Percentiles rank a stretch among this genome's conserved stretches.
phyloP scores from a whole-genome alignment of 495 filamentous ascomycete genomes.

The Chaetomium tenue region DNA sequence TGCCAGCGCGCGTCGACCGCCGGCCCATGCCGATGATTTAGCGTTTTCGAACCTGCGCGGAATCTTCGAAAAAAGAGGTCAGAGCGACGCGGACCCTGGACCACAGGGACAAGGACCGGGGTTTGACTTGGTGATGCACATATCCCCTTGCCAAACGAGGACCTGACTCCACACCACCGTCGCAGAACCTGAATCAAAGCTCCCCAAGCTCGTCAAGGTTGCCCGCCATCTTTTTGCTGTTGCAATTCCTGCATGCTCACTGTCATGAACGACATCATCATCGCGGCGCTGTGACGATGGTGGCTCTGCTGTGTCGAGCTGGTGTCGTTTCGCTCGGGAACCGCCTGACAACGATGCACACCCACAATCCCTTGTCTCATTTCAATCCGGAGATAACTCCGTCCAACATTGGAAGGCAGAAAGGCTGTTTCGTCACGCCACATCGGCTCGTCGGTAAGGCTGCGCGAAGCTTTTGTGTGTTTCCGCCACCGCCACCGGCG shows the following conservation, averaged over 20 bases:
- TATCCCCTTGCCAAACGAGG: constrained; percentile 16
- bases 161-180: constrained; percentile 4
- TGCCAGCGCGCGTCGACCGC: not conserved
- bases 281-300: not conserved
- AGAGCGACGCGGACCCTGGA: constrained; percentile 28
- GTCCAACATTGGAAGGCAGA: not conserved
- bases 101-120: constrained; percentile 24
- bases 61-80: constrained; percentile 39
- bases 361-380: not conserved
- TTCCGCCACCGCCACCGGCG: not conserved
- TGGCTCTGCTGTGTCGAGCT: not conserved
- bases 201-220: not conserved
- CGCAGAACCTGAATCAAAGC: not conserved
- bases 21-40: constrained; percentile 24
- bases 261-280: not conserved
- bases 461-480: not conserved
- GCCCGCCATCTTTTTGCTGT: not conserved
- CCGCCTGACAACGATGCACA: not conserved
- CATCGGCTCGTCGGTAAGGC: not conserved
- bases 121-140: constrained; percentile 19
- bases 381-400: not conserved
- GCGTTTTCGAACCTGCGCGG: constrained; percentile 38
- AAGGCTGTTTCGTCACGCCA: not conserved
- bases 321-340: not conserved
- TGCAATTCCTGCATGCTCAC: not conserved